Percentiles rank a stretch among this genome's conserved stretches.
Conservation (phyloP, 2,329 filamentous ascomycete species). For the Sporothrix pseudoabietina region DNA sequence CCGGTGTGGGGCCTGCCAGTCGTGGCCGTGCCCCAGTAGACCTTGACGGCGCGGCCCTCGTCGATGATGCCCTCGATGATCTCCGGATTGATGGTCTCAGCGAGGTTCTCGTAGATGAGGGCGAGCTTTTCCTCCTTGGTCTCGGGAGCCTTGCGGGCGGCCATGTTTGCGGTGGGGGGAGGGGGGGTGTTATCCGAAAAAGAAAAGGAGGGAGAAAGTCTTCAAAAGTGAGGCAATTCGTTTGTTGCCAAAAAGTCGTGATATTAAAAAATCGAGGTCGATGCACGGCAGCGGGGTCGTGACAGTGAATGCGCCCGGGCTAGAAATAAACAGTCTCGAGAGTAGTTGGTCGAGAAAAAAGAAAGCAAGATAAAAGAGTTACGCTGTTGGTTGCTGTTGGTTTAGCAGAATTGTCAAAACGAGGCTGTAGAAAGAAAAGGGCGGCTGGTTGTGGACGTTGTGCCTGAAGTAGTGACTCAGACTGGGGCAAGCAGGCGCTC, state of each 20-base stretch:
- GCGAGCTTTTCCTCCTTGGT: constrained; percentile 59
- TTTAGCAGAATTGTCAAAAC: background rate
- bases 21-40: constrained; percentile 89
- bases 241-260: background rate
- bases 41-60: constrained; percentile 69
- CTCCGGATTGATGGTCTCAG: constrained; percentile 80
- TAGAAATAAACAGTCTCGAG: background rate
- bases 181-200: background rate
- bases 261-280: constrained; percentile 6
- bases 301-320: background rate
- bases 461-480: background rate
- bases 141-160: constrained; percentile 31
- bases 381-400: background rate
- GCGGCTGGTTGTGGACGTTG: background rate
- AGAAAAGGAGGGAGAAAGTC: background rate
- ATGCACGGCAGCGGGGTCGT: constrained; percentile 10
- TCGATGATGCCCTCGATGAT: constrained; percentile 75
- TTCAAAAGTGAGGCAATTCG: constrained; percentile 21
- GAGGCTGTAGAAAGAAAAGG: background rate
- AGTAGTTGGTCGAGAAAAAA: background rate
- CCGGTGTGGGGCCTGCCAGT: constrained; percentile 87
- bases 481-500: background rate
- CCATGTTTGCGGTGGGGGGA: constrained; percentile 30
- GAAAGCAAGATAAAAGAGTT: background rate
- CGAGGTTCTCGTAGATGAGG: constrained; percentile 78